Percentiles rank a stretch among this genome's conserved stretches.
phyloP scores from a whole-genome alignment of 306 rosid genomes.

The Chamaecrista fasciculata region DNA sequence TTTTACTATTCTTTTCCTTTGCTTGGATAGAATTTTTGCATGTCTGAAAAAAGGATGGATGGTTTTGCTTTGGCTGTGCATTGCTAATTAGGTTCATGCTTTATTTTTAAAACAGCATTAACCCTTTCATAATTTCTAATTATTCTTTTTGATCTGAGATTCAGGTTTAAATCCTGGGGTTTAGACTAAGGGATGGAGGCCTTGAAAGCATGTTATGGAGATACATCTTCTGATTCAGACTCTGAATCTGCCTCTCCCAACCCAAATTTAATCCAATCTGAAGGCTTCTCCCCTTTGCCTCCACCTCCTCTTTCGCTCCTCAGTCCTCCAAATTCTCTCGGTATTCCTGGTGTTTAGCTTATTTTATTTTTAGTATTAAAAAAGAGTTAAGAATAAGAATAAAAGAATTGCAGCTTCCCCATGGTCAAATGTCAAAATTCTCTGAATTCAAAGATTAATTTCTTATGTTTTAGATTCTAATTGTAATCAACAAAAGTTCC shows the following conservation, averaged over 20 bases:
- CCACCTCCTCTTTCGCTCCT: constrained; percentile 75
- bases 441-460: not conserved
- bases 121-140: not conserved
- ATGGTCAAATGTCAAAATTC: not conserved
- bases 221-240: constrained; percentile 61
- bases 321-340: constrained; percentile 45
- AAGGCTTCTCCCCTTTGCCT: constrained; percentile 39
- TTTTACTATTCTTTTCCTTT: too few relatives aligned
- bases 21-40: too few relatives aligned
- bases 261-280: constrained; percentile 15
- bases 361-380: not conserved
- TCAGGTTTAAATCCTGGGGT: constrained; percentile 13
- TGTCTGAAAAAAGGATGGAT: too few relatives aligned
- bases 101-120: not conserved
- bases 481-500: not conserved
- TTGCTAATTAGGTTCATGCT: constrained; percentile 8
- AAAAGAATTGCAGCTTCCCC: not conserved
- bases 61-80: too few relatives aligned
- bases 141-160: not conserved
- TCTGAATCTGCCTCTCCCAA: constrained; percentile 39
- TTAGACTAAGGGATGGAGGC: constrained; percentile 60
- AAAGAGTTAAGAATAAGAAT: not conserved
- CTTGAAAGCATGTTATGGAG: constrained; percentile 64
- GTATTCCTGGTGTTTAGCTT: constrained; percentile 34
- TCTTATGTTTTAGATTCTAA: constrained; percentile 6